A percentile compares a stretch with the other conserved stretches of the same genome.
These are phyloP conservation scores for Tricholoma sp. DNA, from an alignment of 768 basidiomycete species.

Conservation along the genomic window DNA sequence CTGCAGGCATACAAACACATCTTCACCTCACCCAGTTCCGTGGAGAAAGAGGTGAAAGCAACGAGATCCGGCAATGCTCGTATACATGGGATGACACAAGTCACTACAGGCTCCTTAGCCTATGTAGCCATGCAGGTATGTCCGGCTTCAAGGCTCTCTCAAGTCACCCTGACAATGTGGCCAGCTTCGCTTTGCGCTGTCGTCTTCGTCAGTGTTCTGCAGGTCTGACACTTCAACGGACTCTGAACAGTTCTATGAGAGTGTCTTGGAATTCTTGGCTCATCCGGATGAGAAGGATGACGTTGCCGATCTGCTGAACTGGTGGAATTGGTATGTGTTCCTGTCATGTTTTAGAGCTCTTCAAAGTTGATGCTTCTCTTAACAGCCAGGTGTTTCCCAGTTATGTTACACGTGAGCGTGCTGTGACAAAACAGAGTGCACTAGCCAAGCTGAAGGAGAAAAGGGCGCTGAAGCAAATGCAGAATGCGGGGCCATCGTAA, in stretches of 20 bases:
- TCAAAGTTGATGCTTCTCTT: neutral
- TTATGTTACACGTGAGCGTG: neutral
- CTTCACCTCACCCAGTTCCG: neutral
- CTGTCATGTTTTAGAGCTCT: neutral
- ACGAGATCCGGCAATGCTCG: too few species aligned
- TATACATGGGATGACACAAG: constrained; percentile 3
- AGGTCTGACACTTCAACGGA: constrained; percentile 4
- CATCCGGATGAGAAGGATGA: neutral
- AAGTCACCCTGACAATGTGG: neutral
- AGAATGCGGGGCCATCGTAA: neutral
- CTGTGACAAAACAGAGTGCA: neutral
- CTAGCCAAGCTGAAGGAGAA: neutral
- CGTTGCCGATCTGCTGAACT: neutral
- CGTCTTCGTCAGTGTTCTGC: neutral
- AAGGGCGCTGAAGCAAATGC: neutral
- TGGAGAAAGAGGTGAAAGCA: neutral
- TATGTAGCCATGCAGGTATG: neutral
- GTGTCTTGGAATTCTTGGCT: neutral
- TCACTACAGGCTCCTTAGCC: constrained; percentile 17
- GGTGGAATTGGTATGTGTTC: constrained; percentile 2
- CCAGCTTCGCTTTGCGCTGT: constrained; percentile 5
- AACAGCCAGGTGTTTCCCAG: neutral
- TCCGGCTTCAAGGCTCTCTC: neutral
- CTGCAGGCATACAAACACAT: constrained; percentile 3
- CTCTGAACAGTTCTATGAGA: constrained; percentile 2